Base-by-base conservation (phyloP, 2,329 filamentous ascomycete species). In the Aspergillus caelatus region DNA sequence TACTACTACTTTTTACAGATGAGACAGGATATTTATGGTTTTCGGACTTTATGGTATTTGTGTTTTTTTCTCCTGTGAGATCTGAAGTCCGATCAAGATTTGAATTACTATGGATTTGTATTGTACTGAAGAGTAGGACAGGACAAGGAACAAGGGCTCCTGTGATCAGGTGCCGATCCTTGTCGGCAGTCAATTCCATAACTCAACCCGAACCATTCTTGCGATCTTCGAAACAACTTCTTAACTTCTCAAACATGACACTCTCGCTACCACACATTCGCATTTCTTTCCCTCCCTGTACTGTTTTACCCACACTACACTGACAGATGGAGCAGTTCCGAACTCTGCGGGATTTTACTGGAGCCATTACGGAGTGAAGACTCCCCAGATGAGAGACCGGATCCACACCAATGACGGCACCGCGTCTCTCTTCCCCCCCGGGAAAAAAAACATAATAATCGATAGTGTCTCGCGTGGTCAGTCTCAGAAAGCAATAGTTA, bases 401-500 rank as follows among this genome's bases (percentile, higher is more conserved):
- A 8, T 23, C 45, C 45, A 48, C 21, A 36, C 23, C 23, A 28
- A 48, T 48, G 45, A 19, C 8, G 21, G 23, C 11, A 28, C 12
- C 46, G 46, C 23, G 23, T 28, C 46, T 8, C 23, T 19, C 12
- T 32, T 7, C 10, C 43, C 23, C 45, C 21, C 23, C 23, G 21
- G 48, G 23, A 32, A 52, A 50, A 52, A 50, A 50, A 52, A 52
- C 48, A 52, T 8, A 52, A 30, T 45, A 58, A 62, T 62, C 60
- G 41, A 62, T 62, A 66, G 64, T 62, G 32, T 32, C 57, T 62
- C 62, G 54, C 50, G 60, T 62, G 58, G 62, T 56, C 43, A 36
- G 63, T 65, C 61, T 67, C 65, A 67, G 61, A 63, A 63, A 61
- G 36, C 66, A 65, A 69, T 69, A 69, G 63, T 62, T 62, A 50